Conservation (phyloP, 2,329 filamentous ascomycete species). For the Alternaria angustiovoidea region DNA sequence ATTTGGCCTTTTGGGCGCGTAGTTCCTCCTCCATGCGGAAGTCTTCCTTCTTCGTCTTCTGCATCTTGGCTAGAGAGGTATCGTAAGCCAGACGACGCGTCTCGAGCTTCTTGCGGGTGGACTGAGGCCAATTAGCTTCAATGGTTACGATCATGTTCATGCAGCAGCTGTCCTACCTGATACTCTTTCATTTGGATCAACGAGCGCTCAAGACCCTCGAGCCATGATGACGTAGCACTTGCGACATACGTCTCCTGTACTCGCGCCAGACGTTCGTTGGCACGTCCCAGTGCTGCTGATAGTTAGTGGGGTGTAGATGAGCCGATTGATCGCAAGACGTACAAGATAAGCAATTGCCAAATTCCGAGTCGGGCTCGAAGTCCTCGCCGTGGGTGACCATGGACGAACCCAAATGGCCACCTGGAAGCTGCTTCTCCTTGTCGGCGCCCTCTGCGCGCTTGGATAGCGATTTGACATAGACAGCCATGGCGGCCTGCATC, state of each 20-base stretch:
- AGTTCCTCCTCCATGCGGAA: conserved; percentile 93
- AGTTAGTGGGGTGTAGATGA: conserved; percentile 24
- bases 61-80: conserved; percentile 85
- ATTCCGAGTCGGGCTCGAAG: conserved; percentile 89
- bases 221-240: conserved; percentile 81
- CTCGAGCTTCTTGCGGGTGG: conserved; percentile 92
- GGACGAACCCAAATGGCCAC: conserved; percentile 79
- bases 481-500: conserved; percentile 83
- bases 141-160: background rate
- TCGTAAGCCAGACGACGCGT: conserved; percentile 89
- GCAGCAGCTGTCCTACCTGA: conserved; percentile 67
- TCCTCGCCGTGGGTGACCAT: conserved; percentile 93
- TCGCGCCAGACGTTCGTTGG: conserved; percentile 86
- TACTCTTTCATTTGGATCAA: conserved; percentile 98
- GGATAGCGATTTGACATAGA: conserved; percentile 86
- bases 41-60: conserved; percentile 93
- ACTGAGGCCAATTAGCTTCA: conserved; percentile 54
- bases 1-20: conserved; percentile 89
- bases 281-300: conserved; percentile 73
- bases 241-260: conserved; percentile 84
- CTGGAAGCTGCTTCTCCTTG: conserved; percentile 84
- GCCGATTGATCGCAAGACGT: conserved; percentile 44
- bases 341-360: conserved; percentile 83
- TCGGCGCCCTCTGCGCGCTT: conserved; percentile 86
- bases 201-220: conserved; percentile 89